Conservation (phyloP, 2,329 filamentous ascomycete species). For the Graphiopsis chlorocephala region DNA sequence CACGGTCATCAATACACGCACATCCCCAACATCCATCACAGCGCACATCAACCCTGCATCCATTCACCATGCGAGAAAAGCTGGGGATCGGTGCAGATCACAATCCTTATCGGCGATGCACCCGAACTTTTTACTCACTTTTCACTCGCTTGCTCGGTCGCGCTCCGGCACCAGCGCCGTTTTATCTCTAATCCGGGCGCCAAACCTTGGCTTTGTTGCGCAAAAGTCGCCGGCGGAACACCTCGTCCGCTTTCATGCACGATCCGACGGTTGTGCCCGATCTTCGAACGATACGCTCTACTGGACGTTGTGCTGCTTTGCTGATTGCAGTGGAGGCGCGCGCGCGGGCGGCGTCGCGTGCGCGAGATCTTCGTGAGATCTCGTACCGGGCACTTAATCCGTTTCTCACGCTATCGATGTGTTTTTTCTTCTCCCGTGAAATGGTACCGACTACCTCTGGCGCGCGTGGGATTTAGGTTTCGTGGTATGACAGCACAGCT, state of each 20-base stretch:
- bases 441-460: not conserved
- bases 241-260: not conserved
- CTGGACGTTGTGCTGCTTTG: not conserved
- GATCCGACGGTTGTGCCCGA: not conserved
- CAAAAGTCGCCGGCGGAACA: not conserved
- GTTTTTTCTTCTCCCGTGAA: not conserved
- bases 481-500: not conserved
- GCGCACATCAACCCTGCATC: not conserved
- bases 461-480: not conserved
- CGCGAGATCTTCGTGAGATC: not conserved
- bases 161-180: not conserved
- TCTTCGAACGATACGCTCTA: not conserved
- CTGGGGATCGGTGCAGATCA: slow-evolving; percentile 2
- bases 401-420: not conserved
- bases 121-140: not conserved
- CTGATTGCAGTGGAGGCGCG: not conserved
- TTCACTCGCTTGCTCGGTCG: not conserved
- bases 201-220: not conserved
- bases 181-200: not conserved
- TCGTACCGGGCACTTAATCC: not conserved
- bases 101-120: not conserved
- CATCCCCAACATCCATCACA: not conserved
- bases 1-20: not conserved
- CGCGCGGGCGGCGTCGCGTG: no score
- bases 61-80: not conserved